Conservation (phyloP, 164 flowering plant genomes). For the Berberis thunbergii region DNA sequence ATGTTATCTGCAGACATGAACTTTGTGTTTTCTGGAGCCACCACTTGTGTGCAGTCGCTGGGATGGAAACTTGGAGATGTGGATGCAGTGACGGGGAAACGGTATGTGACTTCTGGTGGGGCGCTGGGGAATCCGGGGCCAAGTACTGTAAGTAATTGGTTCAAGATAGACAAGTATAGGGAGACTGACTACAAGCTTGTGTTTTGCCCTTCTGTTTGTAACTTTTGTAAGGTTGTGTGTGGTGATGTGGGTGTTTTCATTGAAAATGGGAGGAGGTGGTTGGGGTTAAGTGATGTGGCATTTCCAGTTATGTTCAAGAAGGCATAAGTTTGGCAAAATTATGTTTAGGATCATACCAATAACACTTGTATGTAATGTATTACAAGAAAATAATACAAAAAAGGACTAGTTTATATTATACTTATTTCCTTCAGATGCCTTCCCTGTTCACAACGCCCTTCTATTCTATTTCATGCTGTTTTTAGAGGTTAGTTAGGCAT, state of each 20-base stretch:
- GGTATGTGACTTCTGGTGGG: constrained; percentile 18
- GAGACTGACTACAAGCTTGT: constrained; percentile 24
- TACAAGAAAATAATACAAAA: too few relatives aligned
- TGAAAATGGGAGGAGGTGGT: constrained; percentile 25
- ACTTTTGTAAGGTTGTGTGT: constrained; percentile 22
- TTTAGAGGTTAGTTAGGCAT: too few relatives aligned
- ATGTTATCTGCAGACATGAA: constrained; percentile 12
- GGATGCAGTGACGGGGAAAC: constrained; percentile 2
- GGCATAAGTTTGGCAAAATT: constrained; percentile 1
- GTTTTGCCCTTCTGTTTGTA: constrained; percentile 30
- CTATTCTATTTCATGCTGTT: too few relatives aligned
- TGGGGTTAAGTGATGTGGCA: constrained; percentile 25
- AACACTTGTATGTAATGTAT: too few relatives aligned
- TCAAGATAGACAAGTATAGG: constrained; percentile 18
- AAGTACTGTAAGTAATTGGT: constrained; percentile 21
- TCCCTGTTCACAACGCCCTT: too few relatives aligned
- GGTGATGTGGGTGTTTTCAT: constrained; percentile 29
- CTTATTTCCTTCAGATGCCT: too few relatives aligned
- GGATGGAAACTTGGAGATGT: constrained; percentile 15
- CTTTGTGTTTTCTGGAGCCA: constrained; percentile 14
- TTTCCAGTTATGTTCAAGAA: constrained; percentile 27
- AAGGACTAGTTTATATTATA: too few relatives aligned
- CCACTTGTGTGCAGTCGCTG: constrained; percentile 21
- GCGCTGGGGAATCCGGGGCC: constrained; percentile 11
- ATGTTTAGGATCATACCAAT: too few relatives aligned